Conservation (phyloP, 768 basidiomycete species). For the Termitomyces eurrhizus region DNA sequence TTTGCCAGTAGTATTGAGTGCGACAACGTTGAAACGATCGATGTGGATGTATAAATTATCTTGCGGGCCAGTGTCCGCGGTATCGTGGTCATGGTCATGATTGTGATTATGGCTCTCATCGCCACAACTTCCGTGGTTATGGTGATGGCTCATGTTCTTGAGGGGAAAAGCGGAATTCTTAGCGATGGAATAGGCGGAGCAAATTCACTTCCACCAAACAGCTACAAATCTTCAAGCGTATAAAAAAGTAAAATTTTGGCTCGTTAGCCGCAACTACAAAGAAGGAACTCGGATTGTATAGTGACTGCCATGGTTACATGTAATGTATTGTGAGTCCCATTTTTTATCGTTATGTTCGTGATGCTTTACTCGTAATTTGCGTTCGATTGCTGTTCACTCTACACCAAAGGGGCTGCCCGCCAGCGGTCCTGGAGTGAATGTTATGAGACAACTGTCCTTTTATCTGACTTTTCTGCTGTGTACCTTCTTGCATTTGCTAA, state of each 20-base stretch:
- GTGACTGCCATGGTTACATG: not conserved
- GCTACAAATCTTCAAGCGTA: slow-evolving; percentile 1
- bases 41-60: slow-evolving; percentile 75
- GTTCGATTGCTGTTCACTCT: slow-evolving; percentile 65
- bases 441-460: slow-evolving; percentile 63
- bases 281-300: not conserved
- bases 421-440: slow-evolving; percentile 65
- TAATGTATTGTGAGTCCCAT: slow-evolving; percentile 19
- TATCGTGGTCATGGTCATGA: slow-evolving; percentile 54
- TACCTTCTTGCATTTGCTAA: slow-evolving; percentile 1
- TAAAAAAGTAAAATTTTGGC: not conserved
- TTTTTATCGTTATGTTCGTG: slow-evolving; percentile 20
- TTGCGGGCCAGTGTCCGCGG: slow-evolving; percentile 50
- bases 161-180: too few species aligned
- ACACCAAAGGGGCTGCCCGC: slow-evolving; percentile 74
- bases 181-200: not conserved
- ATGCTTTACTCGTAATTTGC: slow-evolving; percentile 84
- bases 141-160: slow-evolving; percentile 48
- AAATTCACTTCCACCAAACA: slow-evolving; percentile 6
- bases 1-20: slow-evolving; percentile 59
- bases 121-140: slow-evolving; percentile 47
- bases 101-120: slow-evolving; percentile 54
- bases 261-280: not conserved
- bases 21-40: slow-evolving; percentile 76
- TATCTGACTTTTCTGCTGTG: slow-evolving; percentile 38